A percentile compares a stretch with the other conserved stretches of the same genome.
Evolutionary conservation across 1,139 yeast species (phyloP).

Genomic region (Hyphopichia wangnamkhiaoensis): DNA sequence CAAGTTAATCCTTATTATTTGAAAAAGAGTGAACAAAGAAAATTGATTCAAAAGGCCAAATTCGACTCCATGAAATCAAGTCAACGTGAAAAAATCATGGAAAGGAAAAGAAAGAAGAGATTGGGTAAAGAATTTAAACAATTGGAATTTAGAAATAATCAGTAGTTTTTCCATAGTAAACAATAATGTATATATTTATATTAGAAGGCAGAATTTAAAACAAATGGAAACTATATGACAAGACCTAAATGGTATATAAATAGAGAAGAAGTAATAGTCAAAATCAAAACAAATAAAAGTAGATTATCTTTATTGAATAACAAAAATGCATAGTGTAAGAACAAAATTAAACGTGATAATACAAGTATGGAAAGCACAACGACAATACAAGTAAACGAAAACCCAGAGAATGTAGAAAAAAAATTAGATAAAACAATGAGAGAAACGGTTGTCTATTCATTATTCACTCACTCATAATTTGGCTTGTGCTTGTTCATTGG

Average conservation of each 20-base stretch:
- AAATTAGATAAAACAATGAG: too few species aligned
- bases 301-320: too few species aligned
- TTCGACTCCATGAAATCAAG: slow-evolving; percentile 80
- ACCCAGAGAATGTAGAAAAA: too few species aligned
- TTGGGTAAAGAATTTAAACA: slow-evolving; percentile 87
- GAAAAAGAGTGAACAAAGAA: slow-evolving; percentile 80
- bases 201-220: too few species aligned
- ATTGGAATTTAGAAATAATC: slow-evolving; percentile 52
- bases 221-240: slow-evolving; percentile 8
- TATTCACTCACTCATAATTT: slow-evolving; percentile 1
- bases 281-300: too few species aligned
- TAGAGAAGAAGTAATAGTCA: too few species aligned
- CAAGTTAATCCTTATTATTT: slow-evolving; percentile 58
- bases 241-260: slow-evolving; percentile 6
- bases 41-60: slow-evolving; percentile 83
- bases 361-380: too few species aligned
- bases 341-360: neutral
- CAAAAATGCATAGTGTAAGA: neutral
- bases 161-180: neutral
- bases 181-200: too few species aligned
- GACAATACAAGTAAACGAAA: too few species aligned
- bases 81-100: slow-evolving; percentile 87
- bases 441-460: too few species aligned
- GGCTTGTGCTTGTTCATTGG: slow-evolving; percentile 1
- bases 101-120: slow-evolving; percentile 90